A percentile compares a stretch with the other conserved stretches of the same genome.
phyloP scores from a whole-genome alignment of 106 monocot genomes.

The Dendrobium chrysotoxum region DNA sequence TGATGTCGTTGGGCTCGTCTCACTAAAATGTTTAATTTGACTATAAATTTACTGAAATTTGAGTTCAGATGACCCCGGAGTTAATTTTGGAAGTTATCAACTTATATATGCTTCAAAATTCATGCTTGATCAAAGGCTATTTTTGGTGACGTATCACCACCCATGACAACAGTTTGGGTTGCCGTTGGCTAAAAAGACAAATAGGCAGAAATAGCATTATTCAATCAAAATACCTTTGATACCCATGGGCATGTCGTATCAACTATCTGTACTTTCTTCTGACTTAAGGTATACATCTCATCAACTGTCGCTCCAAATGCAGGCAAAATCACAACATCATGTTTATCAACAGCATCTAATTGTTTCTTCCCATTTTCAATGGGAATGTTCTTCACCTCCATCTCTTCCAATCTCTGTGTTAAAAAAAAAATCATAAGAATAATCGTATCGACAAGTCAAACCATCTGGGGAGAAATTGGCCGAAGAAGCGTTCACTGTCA shows the following conservation, averaged over 20 bases:
- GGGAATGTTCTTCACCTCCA: conserved; percentile 83
- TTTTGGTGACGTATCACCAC: too few species aligned
- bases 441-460: background rate
- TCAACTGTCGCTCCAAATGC: conserved; percentile 95
- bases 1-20: too few species aligned
- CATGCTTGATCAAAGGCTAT: too few species aligned
- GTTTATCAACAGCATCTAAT: conserved; percentile 68
- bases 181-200: background rate
- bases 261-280: conserved; percentile 94
- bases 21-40: too few species aligned
- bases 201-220: background rate
- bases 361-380: conserved; percentile 61
- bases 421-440: background rate
- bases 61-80: too few species aligned
- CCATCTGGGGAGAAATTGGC: too few species aligned
- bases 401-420: conserved; percentile 75
- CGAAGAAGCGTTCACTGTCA: background rate
- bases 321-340: conserved; percentile 89
- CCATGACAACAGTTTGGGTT: too few species aligned
- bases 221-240: conserved; percentile 58
- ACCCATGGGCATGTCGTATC: conserved; percentile 99
- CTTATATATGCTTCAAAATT: too few species aligned
- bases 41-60: too few species aligned
- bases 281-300: conserved; percentile 82
- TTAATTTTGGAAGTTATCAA: too few species aligned